Conservation (phyloP, 2,329 filamentous ascomycete genomes). For the Tolypocladium cylindrosporum region DNA sequence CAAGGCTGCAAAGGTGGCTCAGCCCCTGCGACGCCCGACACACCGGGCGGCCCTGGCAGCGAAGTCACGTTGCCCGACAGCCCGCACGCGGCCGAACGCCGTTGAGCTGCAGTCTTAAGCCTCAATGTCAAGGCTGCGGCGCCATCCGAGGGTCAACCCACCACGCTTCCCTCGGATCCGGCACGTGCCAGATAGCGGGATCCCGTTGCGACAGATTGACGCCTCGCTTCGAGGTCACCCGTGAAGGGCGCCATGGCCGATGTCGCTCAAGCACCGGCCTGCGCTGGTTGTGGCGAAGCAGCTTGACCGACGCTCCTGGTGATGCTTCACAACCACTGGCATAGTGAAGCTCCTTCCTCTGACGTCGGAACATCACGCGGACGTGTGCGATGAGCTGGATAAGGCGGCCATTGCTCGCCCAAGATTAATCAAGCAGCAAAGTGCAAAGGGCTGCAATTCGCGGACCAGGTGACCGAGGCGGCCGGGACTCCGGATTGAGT, state of each 20-base stretch:
- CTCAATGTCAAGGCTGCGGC: background rate
- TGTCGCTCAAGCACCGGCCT: background rate
- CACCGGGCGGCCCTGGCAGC: background rate
- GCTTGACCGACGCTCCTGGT: background rate
- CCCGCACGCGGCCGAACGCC: background rate
- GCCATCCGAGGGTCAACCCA: background rate
- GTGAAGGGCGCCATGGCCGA: background rate
- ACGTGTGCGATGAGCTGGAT: background rate
- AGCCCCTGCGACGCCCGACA: background rate
- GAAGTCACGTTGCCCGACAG: background rate
- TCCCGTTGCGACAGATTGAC: background rate
- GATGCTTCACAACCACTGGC: background rate
- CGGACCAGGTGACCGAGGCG: background rate
- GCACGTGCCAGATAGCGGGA: background rate
- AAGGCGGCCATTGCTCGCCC: background rate
- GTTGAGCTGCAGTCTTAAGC: background rate
- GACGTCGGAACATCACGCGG: background rate
- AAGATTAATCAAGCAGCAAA: background rate
- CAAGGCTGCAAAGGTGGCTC: background rate
- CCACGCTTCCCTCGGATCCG: background rate
- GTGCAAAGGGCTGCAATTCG: background rate
- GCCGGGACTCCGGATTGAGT: background rate
- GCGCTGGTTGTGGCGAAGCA: background rate
- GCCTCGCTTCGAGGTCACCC: background rate
- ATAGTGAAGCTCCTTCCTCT: background rate